Base-by-base conservation (phyloP, 2,329 filamentous ascomycete genomes). In the Proliferodiscus dingleyae region DNA sequence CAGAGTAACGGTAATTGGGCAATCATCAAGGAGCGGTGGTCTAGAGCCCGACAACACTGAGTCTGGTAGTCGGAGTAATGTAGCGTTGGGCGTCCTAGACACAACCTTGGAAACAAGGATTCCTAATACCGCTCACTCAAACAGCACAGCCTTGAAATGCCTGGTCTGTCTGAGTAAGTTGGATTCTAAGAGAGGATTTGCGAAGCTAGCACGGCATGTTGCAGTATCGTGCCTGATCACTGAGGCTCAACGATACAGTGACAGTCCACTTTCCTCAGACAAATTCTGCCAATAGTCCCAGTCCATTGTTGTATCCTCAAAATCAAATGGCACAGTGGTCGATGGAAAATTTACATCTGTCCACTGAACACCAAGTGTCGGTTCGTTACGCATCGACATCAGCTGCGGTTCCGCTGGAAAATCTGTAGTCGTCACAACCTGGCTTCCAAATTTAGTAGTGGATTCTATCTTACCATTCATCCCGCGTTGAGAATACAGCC, bases 251-350 rank as follows among this genome's bases (percentile, higher is more conserved):
- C 7, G 8, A n/a, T 8, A 32, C 5, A 15, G 9, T n/a, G 29
- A 15, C 29, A 32, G 5, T n/a, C 29, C 29, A n/a, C 29, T 9
- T 9, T 32, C 42, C 15, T 50, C 36, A 23, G 47, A 41, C 41
- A 50, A 41, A 23, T 21, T 37, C 26, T 50, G 41, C 48, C 48
- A 50, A 33, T 51, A 47, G 18, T 45, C 29, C 48, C 48, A 51
- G 16, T 51, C 48, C 19, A 49, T 37, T 24, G 13, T n/a, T n/a
- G 7, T n/a, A 32, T 32, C n/a, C 15, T 5, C 13, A 13, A n/a
- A 19, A 37, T 37, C 21, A 16, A 18, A 18, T 10, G 23, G 22
- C 33, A 22, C 21, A 11, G 40, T 40, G n/a, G 29, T 7, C 8
- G 5, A 5, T 5, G 8, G 5, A 13, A n/a, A 13, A 13, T 32